Evolutionary conservation across 768 basidiomycete genomes (phyloP).

Genomic region (Naganishia antarctica): DNA sequence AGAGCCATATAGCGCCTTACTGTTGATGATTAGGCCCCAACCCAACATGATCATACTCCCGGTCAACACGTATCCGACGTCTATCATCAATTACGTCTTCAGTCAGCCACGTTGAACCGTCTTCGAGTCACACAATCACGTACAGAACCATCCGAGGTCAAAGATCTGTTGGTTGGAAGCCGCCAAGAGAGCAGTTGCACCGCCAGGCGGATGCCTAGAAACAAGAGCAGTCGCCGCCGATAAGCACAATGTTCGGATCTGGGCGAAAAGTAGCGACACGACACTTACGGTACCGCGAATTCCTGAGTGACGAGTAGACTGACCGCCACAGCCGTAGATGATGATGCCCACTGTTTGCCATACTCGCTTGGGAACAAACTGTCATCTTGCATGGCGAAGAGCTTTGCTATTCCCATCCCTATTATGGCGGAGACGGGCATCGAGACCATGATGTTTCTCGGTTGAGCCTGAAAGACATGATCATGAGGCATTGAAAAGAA

Average conservation of each 20-base stretch:
- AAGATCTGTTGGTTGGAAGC: constrained; percentile 24
- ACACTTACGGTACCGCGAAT: constrained; percentile 20
- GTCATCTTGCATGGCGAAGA: constrained; percentile 20
- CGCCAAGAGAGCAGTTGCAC: constrained; percentile 18
- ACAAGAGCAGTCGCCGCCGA: too few relatives aligned
- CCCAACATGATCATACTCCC: constrained; percentile 23
- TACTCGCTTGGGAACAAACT: constrained; percentile 20
- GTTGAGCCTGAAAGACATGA: constrained; percentile 3
- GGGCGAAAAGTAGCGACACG: too few relatives aligned
- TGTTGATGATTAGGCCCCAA: constrained; percentile 24
- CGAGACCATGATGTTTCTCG: constrained; percentile 7
- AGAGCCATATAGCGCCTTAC: neutral
- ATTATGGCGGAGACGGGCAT: constrained; percentile 23
- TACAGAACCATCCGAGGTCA: constrained; percentile 23
- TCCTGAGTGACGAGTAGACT: constrained; percentile 25
- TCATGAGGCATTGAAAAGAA: neutral
- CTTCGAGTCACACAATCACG: constrained; percentile 12
- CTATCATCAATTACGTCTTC: neutral
- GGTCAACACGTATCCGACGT: constrained; percentile 21
- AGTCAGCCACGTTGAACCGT: neutral
- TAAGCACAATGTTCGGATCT: too few relatives aligned
- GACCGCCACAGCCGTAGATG: constrained; percentile 16
- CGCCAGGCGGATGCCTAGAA: constrained; percentile 22
- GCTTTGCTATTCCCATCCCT: constrained; percentile 21
- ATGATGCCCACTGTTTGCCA: constrained; percentile 20